Evolutionary conservation across 2,329 filamentous ascomycete genomes (phyloP), one percentile per base, ranked within the genome.

Genomic region (Tolypocladium endophyticum): DNA sequence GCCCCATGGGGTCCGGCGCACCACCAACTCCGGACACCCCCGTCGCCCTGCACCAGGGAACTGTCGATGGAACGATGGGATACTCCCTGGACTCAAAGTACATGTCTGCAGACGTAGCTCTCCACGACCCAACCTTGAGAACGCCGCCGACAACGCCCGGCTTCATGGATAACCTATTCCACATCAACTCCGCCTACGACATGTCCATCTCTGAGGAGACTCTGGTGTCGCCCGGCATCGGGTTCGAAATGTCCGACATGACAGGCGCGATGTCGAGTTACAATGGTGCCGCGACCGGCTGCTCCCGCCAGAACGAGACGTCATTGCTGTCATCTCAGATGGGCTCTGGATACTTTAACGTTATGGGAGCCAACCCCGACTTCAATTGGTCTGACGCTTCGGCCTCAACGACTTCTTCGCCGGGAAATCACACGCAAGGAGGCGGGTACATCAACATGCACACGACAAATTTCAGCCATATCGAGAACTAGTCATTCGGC

Each of bases 101-200:
- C 55, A 63, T 69, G 1, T 55, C 60, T n/a, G 65, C 70, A 16
- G 68, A 71, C 39, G 59, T 70, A 57, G 62, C 64, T n/a, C 55
- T 71, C 41, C 76, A 68, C 28, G 77, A 81, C 62, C 71, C 75
- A 25, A 77, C 77, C 23, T 70, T 82, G 56, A 79, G 79, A 64
- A 83, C 81, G 7, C 81, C 81, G 18, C 81, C 81, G 3, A 77
- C 75, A 5, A 83, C 81, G 1, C 81, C 81, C 0, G 79, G 79
- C 20, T 66, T 81, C 41, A 69, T 79, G 62, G 70, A 74, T 36
- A 72, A 73, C 58, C 70, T 77, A 52, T 74, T 74, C 57, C 71
- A 72, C 56, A 66, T 74, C n/a, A 74, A 76, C 60, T 74, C 75
- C 12, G 66, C 71, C 14, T 74, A 71, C 57, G 72, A 76, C 65